phyloP scores from a whole-genome alignment of 768 basidiomycete species.

The Mycena rosella region DNA sequence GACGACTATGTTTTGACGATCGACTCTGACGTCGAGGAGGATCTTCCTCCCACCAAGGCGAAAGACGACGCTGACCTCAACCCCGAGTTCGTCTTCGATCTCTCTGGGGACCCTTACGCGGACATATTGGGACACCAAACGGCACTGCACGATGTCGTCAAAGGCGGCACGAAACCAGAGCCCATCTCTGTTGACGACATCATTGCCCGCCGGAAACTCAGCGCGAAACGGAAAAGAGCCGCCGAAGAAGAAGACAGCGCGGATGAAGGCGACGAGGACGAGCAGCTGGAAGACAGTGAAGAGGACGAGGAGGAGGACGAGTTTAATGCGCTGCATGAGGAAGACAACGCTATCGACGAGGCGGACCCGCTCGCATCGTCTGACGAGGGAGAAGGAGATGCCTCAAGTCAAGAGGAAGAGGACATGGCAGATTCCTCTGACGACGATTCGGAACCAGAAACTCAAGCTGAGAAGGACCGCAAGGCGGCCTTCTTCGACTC shows the following conservation, averaged over 20 bases:
- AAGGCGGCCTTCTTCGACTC: slow-evolving; percentile 93
- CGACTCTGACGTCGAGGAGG: slow-evolving; percentile 81
- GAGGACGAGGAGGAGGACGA: slow-evolving; percentile 44
- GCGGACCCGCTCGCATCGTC: slow-evolving; percentile 44
- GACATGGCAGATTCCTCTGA: slow-evolving; percentile 38
- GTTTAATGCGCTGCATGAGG: slow-evolving; percentile 40
- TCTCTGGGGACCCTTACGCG: slow-evolving; percentile 76
- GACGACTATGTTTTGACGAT: slow-evolving; percentile 87
- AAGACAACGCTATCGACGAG: slow-evolving; percentile 49
- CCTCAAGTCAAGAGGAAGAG: slow-evolving; percentile 39
- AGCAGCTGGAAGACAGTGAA: slow-evolving; percentile 46
- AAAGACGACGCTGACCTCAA: slow-evolving; percentile 75
- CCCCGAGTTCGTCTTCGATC: slow-evolving; percentile 87
- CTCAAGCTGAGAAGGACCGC: slow-evolving; percentile 76
- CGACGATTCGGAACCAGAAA: slow-evolving; percentile 61
- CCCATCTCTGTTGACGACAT: slow-evolving; percentile 95
- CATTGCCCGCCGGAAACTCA: slow-evolving; percentile 77
- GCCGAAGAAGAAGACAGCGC: slow-evolving; percentile 51
- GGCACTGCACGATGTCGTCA: slow-evolving; percentile 68
- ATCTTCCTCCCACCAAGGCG: slow-evolving; percentile 43
- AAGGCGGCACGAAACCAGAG: slow-evolving; percentile 74
- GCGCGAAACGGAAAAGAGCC: slow-evolving; percentile 74
- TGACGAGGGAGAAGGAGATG: slow-evolving; percentile 44
- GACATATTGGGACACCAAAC: slow-evolving; percentile 61
- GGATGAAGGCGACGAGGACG: slow-evolving; percentile 54